Percentiles rank a stretch among this genome's conserved stretches.
phyloP scores from a whole-genome alignment of 768 basidiomycete genomes.

The Paxillus rubicundulus region DNA sequence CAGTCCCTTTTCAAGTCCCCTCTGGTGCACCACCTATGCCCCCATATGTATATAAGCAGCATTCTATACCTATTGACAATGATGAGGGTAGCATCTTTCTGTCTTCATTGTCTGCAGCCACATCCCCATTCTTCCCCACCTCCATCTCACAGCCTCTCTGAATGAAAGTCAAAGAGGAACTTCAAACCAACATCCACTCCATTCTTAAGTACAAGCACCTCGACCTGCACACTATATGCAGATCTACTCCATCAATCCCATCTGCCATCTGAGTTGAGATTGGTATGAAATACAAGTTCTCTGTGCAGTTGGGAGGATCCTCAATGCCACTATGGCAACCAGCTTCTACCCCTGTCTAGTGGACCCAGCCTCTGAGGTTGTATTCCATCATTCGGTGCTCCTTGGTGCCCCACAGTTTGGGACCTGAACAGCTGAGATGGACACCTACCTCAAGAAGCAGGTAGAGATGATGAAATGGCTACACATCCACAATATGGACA shows the following conservation, averaged over 20 bases:
- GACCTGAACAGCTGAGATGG: conserved; percentile 30
- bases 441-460: conserved; percentile 45
- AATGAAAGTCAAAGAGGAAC: conserved; percentile 57
- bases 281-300: conserved; percentile 68
- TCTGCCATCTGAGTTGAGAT: conserved; percentile 36
- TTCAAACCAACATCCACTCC: conserved; percentile 39
- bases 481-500: conserved; percentile 54
- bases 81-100: conserved; percentile 60
- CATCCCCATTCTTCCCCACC: conserved; percentile 42
- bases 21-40: conserved; percentile 41
- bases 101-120: conserved; percentile 42
- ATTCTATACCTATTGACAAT: conserved; percentile 40
- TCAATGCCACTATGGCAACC: conserved; percentile 59
- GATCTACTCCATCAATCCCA: conserved; percentile 9
- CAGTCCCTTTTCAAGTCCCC: too few relatives aligned
- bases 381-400: conserved; percentile 35
- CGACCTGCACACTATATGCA: conserved; percentile 18
- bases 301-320: conserved; percentile 41
- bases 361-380: conserved; percentile 33
- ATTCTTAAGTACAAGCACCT: conserved; percentile 37
- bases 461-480: conserved; percentile 65
- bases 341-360: conserved; percentile 38
- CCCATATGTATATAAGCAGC: conserved; percentile 39
- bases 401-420: conserved; percentile 32
- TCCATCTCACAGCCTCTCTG: conserved; percentile 50